Evolutionary conservation across 208 protist species (phyloP), one percentile per base, ranked within the genome.

Genomic region (Acanthamoeba divionensis): DNA sequence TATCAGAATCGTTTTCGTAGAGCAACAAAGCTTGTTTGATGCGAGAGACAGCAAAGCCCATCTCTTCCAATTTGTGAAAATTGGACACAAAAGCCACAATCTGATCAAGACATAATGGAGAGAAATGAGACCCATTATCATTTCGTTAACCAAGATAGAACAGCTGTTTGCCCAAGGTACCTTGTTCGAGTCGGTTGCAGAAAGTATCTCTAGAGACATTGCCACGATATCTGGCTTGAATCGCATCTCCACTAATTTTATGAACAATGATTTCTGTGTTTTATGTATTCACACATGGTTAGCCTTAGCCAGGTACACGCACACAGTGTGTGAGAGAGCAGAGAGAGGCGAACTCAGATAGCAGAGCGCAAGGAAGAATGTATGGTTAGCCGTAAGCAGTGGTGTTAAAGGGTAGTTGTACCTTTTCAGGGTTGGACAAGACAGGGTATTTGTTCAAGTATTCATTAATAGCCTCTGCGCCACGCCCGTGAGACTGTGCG

Each of bases 11-110:
- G 24, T 82, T 36, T 54, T 88, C 80, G 36, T 88, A 21, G 0
- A 88, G 80, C 1, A 88, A 47, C 8, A 88, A 45, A 10, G 80
- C 80, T 29, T 88, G 80, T 36, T 88, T 88, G 36, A 71, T 71
- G 57, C 60, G 80, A 9, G 26, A 54, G n/a, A 41, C 24, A 21
- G 52, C 3, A 15, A 71, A 88, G 0, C 80, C 80, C 80, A 88
- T 71, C 6, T 88, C 80, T 12, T 13, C 57, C 15, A 88, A 29
- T 31, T 71, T 65, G 57, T 88, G 80, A 29, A 71, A 88, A 44
- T 88, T 88, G 7, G 52, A n/a, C 41, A 88, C 80, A 31, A 88
- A 88, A 2, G 57, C 44, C 21, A 83, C 73, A 41, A 83, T 83
- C 73, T 83, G 41, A 24, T 73, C n/a, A 47, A 26, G 48, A 18